phyloP scores from a whole-genome alignment of 164 flowering plant species.

The Vitis riparia region DNA sequence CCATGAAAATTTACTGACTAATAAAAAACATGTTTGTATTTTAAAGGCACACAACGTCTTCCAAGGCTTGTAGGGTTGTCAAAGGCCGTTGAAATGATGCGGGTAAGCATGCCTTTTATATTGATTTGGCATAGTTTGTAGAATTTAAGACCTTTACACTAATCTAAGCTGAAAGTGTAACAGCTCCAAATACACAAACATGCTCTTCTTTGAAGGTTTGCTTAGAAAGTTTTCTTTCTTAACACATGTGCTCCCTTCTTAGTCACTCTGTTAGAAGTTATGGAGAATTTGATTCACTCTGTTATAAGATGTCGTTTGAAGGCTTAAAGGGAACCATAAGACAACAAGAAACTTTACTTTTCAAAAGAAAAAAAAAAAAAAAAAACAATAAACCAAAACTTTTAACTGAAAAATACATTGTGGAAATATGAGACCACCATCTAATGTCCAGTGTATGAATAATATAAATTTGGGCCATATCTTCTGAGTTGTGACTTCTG shows the following conservation, averaged over 20 bases:
- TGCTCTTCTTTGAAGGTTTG: background rate
- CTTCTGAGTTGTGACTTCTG: background rate
- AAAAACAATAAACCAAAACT: too few species aligned
- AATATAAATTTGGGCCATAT: background rate
- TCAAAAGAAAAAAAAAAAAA: too few species aligned
- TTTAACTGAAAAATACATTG: too few species aligned
- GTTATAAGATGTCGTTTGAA: too few species aligned
- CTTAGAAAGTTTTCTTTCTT: background rate
- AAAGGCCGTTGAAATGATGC: slow-evolving; percentile 88
- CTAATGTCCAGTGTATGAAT: background rate
- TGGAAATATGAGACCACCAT: too few species aligned
- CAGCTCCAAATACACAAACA: background rate
- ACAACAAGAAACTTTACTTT: too few species aligned
- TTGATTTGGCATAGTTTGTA: background rate
- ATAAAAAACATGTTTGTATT: slow-evolving; percentile 6
- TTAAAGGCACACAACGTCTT: slow-evolving; percentile 93
- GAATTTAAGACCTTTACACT: too few species aligned
- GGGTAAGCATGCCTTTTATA: slow-evolving; percentile 48
- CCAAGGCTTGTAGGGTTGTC: slow-evolving; percentile 89
- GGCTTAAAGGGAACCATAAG: too few species aligned
- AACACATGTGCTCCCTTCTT: too few species aligned
- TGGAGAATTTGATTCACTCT: too few species aligned
- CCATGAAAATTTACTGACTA: background rate
- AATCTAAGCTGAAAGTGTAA: background rate
- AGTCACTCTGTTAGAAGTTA: too few species aligned